Evolutionary conservation across 352 stramenopile species (phyloP), one percentile per base, ranked within the genome.

Genomic region (Globisporangium canariense): DNA sequence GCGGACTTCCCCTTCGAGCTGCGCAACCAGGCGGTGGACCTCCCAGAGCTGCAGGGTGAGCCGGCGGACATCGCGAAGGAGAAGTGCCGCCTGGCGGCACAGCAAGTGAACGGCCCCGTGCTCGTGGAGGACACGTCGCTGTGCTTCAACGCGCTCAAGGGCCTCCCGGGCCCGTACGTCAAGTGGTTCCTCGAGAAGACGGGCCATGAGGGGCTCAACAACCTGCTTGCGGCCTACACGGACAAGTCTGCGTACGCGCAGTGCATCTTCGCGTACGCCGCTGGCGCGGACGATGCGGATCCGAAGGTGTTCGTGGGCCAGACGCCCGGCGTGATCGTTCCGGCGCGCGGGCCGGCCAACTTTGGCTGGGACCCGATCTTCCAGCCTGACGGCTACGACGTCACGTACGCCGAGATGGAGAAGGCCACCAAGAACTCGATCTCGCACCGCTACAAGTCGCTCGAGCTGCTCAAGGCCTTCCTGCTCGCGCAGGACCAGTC

Each of bases 131-230:
- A 99, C 79, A 99, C 96, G 43, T 97, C 89, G 54, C 78, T 99
- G 6, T 98, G 96, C 81, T 99, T 98, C 76, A 98, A 98, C 70
- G 96, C 96, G 55, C 83, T 99, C 6, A 73, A 89, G 45, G 96
- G 91, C 0, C 86, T 99, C 1, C 97, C 97, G 0, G 96, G 97
- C 0, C 93, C 96, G 28, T 99, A 99, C 79, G 97, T 99, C 67
- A 99, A 99, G 81, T 99, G 96, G 94, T 99, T 99, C 68, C 78
- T 99, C 10, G 91, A 99, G 43, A 98, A 97, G 69, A 98, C 89
- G 61, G 94, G 94, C 60, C 93, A 88, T 84, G 93, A 60, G 51
- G 97, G 80, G 47, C 97, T 88, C 69, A 99, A 98, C 74, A 97
- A 98, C 64, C 79, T 99, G 77, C 74, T 99, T 46, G 78, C 79